Conservation (phyloP, 768 basidiomycete species). For the Porphyrellus cyaneotinctus region DNA sequence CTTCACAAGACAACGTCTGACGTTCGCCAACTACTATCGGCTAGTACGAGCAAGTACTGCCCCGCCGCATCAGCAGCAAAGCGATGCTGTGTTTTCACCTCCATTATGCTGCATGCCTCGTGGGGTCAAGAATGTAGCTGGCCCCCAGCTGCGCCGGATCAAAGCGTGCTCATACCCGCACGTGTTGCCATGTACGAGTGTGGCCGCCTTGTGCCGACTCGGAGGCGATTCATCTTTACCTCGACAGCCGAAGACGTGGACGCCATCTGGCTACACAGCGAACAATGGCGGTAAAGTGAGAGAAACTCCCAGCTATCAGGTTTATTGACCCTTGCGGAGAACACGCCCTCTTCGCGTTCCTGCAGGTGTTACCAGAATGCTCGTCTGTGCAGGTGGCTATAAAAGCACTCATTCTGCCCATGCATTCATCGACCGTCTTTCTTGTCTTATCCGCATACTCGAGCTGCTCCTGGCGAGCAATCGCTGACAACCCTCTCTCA, state of each 20-base stretch:
- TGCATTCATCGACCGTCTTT: slow-evolving; percentile 34
- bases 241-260: slow-evolving; percentile 16
- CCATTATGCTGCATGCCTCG: slow-evolving; percentile 9
- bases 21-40: no score
- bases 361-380: slow-evolving; percentile 8
- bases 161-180: slow-evolving; percentile 7
- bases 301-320: slow-evolving; percentile 10
- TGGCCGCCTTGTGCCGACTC: slow-evolving; percentile 12
- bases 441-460: slow-evolving; percentile 38
- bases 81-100: neutral
- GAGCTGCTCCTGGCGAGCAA: slow-evolving; percentile 31
- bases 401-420: slow-evolving; percentile 18
- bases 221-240: slow-evolving; percentile 7
- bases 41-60: neutral
- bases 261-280: slow-evolving; percentile 8
- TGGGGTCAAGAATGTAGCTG: slow-evolving; percentile 15
- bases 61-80: neutral
- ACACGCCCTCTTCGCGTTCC: slow-evolving; percentile 31
- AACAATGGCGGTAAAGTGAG: slow-evolving; percentile 9
- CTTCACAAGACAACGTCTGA: no score
- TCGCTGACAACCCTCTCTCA: neutral
- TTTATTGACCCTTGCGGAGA: slow-evolving; percentile 25
- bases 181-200: slow-evolving; percentile 15
- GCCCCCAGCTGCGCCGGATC: slow-evolving; percentile 22
- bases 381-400: slow-evolving; percentile 19